Evolutionary conservation across 192 early-diverging fungal genomes (phyloP).

Genomic region (Coemansia brasiliensis): DNA sequence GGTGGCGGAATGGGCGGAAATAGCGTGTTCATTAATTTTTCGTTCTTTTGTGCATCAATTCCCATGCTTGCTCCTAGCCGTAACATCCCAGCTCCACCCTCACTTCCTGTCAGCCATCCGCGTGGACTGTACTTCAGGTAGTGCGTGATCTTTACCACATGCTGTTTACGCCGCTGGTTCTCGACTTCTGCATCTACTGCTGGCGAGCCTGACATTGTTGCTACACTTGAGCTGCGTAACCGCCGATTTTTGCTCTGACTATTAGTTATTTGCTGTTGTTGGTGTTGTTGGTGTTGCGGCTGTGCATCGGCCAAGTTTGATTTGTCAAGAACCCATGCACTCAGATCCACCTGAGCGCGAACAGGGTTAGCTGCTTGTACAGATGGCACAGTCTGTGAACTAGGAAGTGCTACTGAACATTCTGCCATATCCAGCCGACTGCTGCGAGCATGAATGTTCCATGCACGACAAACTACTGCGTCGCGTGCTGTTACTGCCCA

Average conservation of each 20-base stretch:
- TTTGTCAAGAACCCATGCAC: constrained; percentile 43
- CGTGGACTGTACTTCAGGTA: constrained; percentile 34
- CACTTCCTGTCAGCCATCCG: constrained; percentile 35
- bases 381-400: background rate
- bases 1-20: constrained; percentile 25
- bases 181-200: constrained; percentile 37
- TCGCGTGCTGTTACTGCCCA: constrained; percentile 41
- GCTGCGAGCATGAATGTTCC: constrained; percentile 28
- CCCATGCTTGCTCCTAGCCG: constrained; percentile 14
- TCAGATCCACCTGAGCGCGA: constrained; percentile 34
- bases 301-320: constrained; percentile 8
- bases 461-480: constrained; percentile 33
- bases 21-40: background rate
- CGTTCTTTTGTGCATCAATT: background rate
- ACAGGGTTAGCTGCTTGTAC: background rate
- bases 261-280: background rate
- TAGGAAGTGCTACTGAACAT: constrained; percentile 8
- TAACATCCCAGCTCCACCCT: background rate
- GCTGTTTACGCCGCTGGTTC: constrained; percentile 34
- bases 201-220: constrained; percentile 23
- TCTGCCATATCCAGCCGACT: constrained; percentile 45
- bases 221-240: constrained; percentile 13
- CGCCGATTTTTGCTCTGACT: background rate
- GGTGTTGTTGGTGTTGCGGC: background rate
- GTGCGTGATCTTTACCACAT: constrained; percentile 33